phyloP scores from a whole-genome alignment of 169 alveolate genomes.

The Hepatocystis sp. region DNA sequence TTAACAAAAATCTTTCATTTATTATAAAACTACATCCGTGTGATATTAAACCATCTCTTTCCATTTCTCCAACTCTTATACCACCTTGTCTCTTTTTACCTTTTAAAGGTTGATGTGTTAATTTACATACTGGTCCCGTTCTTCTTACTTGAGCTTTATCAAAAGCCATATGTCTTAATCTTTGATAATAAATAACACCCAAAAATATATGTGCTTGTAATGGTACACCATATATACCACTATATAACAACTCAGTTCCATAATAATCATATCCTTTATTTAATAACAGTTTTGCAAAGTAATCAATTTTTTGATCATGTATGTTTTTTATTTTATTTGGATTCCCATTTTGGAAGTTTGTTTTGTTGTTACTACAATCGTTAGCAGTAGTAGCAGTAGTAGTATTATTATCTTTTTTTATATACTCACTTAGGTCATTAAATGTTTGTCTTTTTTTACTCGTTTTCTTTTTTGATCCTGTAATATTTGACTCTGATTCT shows the following conservation, averaged over 20 bases:
- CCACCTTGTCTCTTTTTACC: conserved; percentile 99
- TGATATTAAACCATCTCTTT: conserved; percentile 99
- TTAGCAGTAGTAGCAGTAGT: not conserved
- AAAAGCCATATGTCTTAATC: conserved; percentile 99
- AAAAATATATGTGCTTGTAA: conserved; percentile 98
- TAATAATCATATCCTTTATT: conserved; percentile 94
- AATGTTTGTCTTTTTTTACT: conserved; percentile 48
- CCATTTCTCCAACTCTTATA: conserved; percentile 99
- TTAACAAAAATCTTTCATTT: conserved; percentile 97
- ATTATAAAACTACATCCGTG: conserved; percentile 98
- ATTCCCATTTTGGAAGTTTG: conserved; percentile 2
- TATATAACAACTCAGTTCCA: conserved; percentile 98
- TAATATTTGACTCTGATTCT: not conserved
- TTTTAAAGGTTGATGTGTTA: conserved; percentile 99
- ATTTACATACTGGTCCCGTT: conserved; percentile 98
- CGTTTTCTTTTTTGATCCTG: conserved; percentile 73
- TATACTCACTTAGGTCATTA: conserved; percentile 46
- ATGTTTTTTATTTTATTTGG: not conserved
- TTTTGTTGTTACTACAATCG: not conserved
- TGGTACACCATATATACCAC: conserved; percentile 98
- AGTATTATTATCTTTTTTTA: not conserved
- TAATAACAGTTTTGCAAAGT: conserved; percentile 63
- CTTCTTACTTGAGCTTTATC: conserved; percentile 97
- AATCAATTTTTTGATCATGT: conserved; percentile 74
- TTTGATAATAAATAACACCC: conserved; percentile 99